Base-by-base conservation (phyloP, 208 protist species). In the Porcisia hertigi region DNA sequence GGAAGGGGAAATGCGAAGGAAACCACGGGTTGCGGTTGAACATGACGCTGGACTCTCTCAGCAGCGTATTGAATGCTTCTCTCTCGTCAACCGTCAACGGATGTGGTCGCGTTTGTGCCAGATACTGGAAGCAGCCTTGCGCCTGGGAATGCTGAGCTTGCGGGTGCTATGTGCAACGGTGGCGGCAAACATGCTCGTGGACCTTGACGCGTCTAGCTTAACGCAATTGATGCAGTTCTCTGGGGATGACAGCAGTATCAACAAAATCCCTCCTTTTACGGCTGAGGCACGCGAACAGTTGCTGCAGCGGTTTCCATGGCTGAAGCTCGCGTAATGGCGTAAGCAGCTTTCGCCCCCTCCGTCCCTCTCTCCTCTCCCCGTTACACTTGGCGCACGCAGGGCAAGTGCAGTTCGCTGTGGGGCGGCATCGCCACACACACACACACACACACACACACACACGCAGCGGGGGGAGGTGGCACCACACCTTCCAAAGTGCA, bases 151-250 rank as follows among this genome's bases (percentile, higher is more conserved):
- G 57, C n/a, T 53, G 34, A 30, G 80, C 20, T 73, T 94, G 73
- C 80, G 76, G 71, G 47, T 69, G 9, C 81, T 96, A 20, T 93
- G 88, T 59, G 81, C 79, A 8, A 82, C 87, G 3, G 80, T 93
- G 11, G 60, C 91, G 1, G 87, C 90, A 2, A 88, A 94, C 71
- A 81, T 92, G 75, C 45, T 94, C 39, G n/a, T 90, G 23, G 85
- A 91, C 70, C 65, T 88, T 23, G 78, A 82, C 69, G 86, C 85
- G 54, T 63, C 59, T 16, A 65, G 81, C 1, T 62, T 95, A 18
- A 41, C 77, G 5, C 66, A 66, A 18, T 70, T 95, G 16, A 69
- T 91, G 47, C 64, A 52, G 52, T 4, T 54, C 12, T 64, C 54
- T 25, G 52, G 54, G 23, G 25, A 72, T 5, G 65, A 41, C 20